phyloP scores from a whole-genome alignment of 176 grass and related monocot genomes.

The Hordeum marinum region DNA sequence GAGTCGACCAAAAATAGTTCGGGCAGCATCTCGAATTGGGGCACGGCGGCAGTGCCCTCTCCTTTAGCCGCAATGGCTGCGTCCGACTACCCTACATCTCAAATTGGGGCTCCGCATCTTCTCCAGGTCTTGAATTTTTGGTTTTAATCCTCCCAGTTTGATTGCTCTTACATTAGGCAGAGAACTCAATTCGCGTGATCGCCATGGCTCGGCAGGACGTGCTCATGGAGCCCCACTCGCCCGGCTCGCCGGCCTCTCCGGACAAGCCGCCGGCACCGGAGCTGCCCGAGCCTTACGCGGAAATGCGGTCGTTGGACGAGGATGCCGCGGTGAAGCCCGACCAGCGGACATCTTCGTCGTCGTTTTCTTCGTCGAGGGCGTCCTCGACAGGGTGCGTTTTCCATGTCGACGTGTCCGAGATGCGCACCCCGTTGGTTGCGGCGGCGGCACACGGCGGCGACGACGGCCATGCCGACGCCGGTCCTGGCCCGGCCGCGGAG shows the following conservation, averaged over 20 bases:
- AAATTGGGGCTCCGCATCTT: constrained; percentile 32
- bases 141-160: neutral
- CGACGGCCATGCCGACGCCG: neutral
- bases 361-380: constrained; percentile 2
- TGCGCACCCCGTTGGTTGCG: neutral
- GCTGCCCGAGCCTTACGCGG: neutral
- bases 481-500: neutral
- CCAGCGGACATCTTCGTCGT: constrained; percentile 22
- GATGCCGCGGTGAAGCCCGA: neutral
- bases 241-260: constrained; percentile 19
- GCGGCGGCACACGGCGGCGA: neutral
- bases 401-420: constrained; percentile 24
- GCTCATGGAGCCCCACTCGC: constrained; percentile 38
- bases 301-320: neutral
- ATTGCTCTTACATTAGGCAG: neutral
- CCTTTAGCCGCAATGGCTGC: constrained; percentile 33
- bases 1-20: constrained; percentile 46
- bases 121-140: constrained; percentile 5
- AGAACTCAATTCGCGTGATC: neutral
- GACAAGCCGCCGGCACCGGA: neutral
- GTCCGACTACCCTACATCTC: neutral
- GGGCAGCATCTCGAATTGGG: neutral
- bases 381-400: constrained; percentile 4
- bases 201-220: constrained; percentile 18
- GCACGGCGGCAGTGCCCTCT: constrained; percentile 26